Evolutionary conservation across 495 filamentous ascomycete species (phyloP).

Genomic region (Glutinoglossum americanum): DNA sequence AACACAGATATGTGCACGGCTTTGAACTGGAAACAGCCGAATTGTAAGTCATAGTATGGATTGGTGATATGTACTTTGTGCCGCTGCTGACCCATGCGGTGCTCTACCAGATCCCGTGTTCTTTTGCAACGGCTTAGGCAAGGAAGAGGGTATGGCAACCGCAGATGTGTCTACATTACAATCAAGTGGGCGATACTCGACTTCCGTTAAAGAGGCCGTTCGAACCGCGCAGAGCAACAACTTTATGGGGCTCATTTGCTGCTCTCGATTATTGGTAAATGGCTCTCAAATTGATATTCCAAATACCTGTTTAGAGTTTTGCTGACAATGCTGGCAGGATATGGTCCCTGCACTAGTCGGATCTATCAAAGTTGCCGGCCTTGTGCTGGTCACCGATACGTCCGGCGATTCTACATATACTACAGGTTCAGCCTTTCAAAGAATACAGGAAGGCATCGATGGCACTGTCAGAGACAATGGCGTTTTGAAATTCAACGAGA

Average conservation of each 20-base stretch:
- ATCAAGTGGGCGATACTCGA: slow-evolving; percentile 46
- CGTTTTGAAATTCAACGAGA: slow-evolving; percentile 78
- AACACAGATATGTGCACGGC: slow-evolving; percentile 79
- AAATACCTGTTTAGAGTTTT: slow-evolving; percentile 11
- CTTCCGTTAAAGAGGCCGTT: slow-evolving; percentile 86
- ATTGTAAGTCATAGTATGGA: slow-evolving; percentile 37
- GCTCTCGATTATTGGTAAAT: slow-evolving; percentile 60
- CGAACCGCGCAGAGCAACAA: slow-evolving; percentile 88
- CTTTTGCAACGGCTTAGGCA: slow-evolving; percentile 76
- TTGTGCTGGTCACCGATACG: slow-evolving; percentile 81
- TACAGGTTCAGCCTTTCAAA: slow-evolving; percentile 20
- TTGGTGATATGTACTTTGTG: background rate
- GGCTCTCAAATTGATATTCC: background rate
- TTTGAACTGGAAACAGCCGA: slow-evolving; percentile 97
- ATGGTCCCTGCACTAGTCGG: slow-evolving; percentile 82
- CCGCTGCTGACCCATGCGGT: background rate
- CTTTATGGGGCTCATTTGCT: slow-evolving; percentile 91
- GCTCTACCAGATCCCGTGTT: slow-evolving; percentile 74
- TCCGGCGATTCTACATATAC: slow-evolving; percentile 25
- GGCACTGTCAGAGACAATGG: slow-evolving; percentile 69
- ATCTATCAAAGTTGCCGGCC: slow-evolving; percentile 79
- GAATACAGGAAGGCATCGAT: slow-evolving; percentile 52
- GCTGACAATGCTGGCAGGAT: slow-evolving; percentile 30
- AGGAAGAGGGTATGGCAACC: slow-evolving; percentile 21
- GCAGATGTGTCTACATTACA: slow-evolving; percentile 22